phyloP scores from a whole-genome alignment of 352 stramenopile species.

The Pythium scleroteichum region DNA sequence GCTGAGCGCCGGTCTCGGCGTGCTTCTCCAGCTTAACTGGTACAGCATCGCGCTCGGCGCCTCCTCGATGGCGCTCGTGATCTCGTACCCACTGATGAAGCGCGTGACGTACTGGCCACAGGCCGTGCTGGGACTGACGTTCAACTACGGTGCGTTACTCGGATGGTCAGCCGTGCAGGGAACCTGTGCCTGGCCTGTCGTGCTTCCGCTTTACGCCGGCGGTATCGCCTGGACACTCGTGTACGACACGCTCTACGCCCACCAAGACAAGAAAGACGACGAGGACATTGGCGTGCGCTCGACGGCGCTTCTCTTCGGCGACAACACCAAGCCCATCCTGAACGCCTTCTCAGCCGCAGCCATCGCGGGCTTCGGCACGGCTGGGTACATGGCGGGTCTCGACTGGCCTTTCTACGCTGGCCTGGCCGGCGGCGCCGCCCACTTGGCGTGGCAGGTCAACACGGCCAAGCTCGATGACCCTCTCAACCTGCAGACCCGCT shows the following conservation, averaged over 20 bases:
- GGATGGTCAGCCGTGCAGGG: slow-evolving; percentile 91
- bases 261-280: slow-evolving; percentile 99
- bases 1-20: slow-evolving; percentile 89
- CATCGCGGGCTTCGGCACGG: slow-evolving; percentile 63
- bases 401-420: slow-evolving; percentile 91
- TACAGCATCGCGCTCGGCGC: slow-evolving; percentile 93
- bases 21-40: slow-evolving; percentile 95
- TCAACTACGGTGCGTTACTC: slow-evolving; percentile 98
- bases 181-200: slow-evolving; percentile 78
- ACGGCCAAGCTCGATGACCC: slow-evolving; percentile 94
- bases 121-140: slow-evolving; percentile 96
- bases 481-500: slow-evolving; percentile 92
- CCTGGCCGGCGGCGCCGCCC: slow-evolving; percentile 80
- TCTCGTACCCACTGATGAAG: slow-evolving; percentile 98
- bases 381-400: slow-evolving; percentile 79
- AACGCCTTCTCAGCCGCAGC: slow-evolving; percentile 77
- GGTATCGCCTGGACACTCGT: slow-evolving; percentile 98
- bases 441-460: slow-evolving; percentile 97
- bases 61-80: slow-evolving; percentile 93
- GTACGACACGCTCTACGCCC: slow-evolving; percentile 99
- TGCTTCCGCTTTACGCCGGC: slow-evolving; percentile 93
- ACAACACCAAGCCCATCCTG: slow-evolving; percentile 93
- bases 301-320: slow-evolving; percentile 95
- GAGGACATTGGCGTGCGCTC: slow-evolving; percentile 94
- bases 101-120: slow-evolving; percentile 98